Evolutionary conservation across 2,329 filamentous ascomycete genomes (phyloP).

Genomic region (Aspergillus sp.): DNA sequence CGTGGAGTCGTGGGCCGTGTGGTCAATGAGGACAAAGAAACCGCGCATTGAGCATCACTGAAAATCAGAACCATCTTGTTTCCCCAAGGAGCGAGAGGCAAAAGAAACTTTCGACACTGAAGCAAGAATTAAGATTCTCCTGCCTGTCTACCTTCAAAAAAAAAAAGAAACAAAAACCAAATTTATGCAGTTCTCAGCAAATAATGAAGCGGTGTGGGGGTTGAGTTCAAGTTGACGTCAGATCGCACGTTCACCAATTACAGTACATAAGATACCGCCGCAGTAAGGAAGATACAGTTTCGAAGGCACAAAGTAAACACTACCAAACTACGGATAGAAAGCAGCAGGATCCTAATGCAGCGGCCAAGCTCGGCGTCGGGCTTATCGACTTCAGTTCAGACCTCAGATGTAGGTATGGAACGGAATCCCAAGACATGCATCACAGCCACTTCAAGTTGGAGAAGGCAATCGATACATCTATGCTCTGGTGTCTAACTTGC

Average conservation of each 20-base stretch:
- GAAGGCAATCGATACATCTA: not conserved
- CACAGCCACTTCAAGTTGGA: not conserved
- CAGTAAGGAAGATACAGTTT: not conserved
- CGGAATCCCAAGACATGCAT: not conserved
- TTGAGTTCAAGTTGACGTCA: constrained; percentile 20
- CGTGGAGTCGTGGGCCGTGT: not conserved
- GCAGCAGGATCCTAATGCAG: constrained; percentile 6
- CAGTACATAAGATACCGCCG: not conserved
- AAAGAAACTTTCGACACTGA: not conserved
- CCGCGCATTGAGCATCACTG: not conserved
- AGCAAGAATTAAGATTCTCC: not conserved
- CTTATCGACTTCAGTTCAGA: constrained; percentile 21
- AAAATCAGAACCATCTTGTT: no score
- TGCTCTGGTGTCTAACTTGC: not conserved
- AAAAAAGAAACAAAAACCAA: not conserved
- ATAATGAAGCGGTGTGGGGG: constrained; percentile 20
- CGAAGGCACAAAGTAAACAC: no score
- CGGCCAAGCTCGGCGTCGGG: constrained; percentile 29
- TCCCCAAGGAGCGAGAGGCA: not conserved
- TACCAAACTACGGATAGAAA: no score
- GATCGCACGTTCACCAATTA: constrained; percentile 8
- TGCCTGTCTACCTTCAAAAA: not conserved
- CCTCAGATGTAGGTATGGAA: not conserved
- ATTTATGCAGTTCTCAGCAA: not conserved
- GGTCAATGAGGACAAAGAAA: not conserved